Percentiles rank a stretch among this genome's conserved stretches.
Evolutionary conservation across 805 yeast species (phyloP).

Genomic region (Millerozyma miso): DNA sequence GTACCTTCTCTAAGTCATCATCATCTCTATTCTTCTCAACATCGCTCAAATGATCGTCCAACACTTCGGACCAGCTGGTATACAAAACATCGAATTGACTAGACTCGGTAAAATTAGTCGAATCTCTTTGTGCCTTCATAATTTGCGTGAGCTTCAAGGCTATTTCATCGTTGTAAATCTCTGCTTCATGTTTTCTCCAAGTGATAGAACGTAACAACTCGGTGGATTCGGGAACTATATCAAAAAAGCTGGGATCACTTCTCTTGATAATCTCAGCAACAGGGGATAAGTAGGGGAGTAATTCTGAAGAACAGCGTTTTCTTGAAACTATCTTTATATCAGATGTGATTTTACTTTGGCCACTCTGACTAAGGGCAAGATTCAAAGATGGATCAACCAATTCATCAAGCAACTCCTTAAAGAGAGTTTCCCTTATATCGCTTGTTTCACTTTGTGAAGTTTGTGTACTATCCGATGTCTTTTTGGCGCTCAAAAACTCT

Average conservation of each 20-base stretch:
- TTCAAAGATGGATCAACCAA: conserved; percentile 64
- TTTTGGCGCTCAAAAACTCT: conserved; percentile 39
- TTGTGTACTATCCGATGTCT: conserved; percentile 3
- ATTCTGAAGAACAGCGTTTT: conserved; percentile 30
- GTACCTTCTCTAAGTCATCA: conserved; percentile 55
- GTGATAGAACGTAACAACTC: conserved; percentile 29
- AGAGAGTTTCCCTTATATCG: conserved; percentile 32
- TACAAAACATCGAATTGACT: conserved; percentile 54
- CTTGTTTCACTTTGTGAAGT: conserved; percentile 22
- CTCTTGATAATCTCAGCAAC: conserved; percentile 37
- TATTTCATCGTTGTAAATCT: conserved; percentile 64
- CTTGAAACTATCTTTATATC: conserved; percentile 52
- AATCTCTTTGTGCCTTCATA: conserved; percentile 18
- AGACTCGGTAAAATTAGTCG: conserved; percentile 26
- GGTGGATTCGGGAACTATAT: conserved; percentile 22
- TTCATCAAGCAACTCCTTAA: conserved; percentile 53
- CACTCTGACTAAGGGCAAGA: conserved; percentile 46
- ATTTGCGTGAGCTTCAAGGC: conserved; percentile 52
- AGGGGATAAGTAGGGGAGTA: conserved; percentile 33
- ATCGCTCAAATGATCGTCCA: conserved; percentile 54
- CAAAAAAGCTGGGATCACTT: conserved; percentile 35
- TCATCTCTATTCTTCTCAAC: conserved; percentile 46
- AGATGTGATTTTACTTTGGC: conserved; percentile 18
- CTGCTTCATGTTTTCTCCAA: conserved; percentile 59
- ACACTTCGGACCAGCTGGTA: conserved; percentile 65